Percentiles rank a stretch among this genome's conserved stretches.
These are phyloP conservation scores for Yarrowia yakushimensis DNA, from an alignment of 805 yeast species.

Conservation along the genomic window DNA sequence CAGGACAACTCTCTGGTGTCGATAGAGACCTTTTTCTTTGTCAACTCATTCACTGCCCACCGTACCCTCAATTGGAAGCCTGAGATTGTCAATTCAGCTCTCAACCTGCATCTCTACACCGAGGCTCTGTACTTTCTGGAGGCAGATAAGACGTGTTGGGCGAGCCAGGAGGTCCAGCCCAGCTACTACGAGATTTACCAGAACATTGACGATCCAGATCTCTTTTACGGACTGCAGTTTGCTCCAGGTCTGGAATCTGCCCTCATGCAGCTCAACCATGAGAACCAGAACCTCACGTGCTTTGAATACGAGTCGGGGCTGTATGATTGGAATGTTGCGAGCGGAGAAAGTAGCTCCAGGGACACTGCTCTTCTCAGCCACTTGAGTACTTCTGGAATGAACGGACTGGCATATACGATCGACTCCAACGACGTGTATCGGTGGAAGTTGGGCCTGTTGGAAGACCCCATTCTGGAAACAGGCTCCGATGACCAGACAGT, in stretches of 20 bases:
- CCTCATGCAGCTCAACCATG: neutral
- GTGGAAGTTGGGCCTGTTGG: slow-evolving; percentile 8
- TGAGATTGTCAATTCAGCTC: neutral
- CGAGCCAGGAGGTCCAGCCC: slow-evolving; percentile 3
- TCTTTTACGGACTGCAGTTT: neutral
- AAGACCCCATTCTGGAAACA: neutral
- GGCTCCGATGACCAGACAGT: neutral
- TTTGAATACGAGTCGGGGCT: slow-evolving; percentile 13
- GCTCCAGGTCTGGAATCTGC: slow-evolving; percentile 1
- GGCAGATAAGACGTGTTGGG: neutral
- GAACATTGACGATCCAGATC: slow-evolving; percentile 17
- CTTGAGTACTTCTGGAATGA: neutral
- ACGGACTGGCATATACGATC: neutral
- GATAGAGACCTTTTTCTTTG: neutral
- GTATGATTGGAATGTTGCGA: neutral
- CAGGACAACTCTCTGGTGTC: neutral
- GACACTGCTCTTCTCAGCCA: neutral
- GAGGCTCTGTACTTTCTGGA: slow-evolving; percentile 23
- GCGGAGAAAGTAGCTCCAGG: neutral
- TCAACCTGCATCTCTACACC: neutral
- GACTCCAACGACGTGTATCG: neutral
- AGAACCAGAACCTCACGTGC: neutral
- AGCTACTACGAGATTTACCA: slow-evolving; percentile 14
- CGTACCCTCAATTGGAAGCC: neutral
- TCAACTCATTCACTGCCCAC: neutral